These are phyloP conservation scores for Lachnellula arida DNA, from an alignment of 2,329 filamentous ascomycete species.

Conservation along the genomic window DNA sequence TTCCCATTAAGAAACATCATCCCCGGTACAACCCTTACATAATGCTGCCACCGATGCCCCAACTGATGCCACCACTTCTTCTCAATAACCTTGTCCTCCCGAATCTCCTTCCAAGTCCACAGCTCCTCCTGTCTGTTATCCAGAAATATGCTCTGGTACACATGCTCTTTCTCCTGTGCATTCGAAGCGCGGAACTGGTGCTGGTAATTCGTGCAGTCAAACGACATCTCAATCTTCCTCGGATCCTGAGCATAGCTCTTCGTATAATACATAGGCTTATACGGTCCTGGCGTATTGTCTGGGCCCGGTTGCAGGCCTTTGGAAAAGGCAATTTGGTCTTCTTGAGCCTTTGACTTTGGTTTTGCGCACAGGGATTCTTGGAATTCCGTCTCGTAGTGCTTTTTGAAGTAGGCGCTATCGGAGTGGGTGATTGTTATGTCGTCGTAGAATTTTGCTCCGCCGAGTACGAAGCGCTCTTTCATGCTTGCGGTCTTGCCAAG, in stretches of 20 bases:
- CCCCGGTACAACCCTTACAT: constrained; percentile 57
- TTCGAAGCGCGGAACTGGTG: constrained; percentile 54
- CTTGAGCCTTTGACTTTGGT: constrained; percentile 38
- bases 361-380: constrained; percentile 46
- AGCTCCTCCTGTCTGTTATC: constrained; percentile 52
- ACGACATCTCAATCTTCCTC: constrained; percentile 63
- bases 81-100: constrained; percentile 54
- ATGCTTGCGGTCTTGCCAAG: constrained; percentile 53
- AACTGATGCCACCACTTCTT: constrained; percentile 66
- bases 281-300: constrained; percentile 48
- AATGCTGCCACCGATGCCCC: constrained; percentile 54
- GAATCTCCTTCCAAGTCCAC: constrained; percentile 57
- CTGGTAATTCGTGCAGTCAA: constrained; percentile 73
- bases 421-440: constrained; percentile 68
- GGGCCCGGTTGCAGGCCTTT: constrained; percentile 44
- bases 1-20: constrained; percentile 69
- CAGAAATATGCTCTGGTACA: constrained; percentile 67
- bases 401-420: constrained; percentile 60
- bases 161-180: constrained; percentile 45
- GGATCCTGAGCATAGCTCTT: constrained; percentile 53
- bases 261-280: constrained; percentile 62
- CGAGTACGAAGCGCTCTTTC: constrained; percentile 62
- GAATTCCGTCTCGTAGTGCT: constrained; percentile 62
- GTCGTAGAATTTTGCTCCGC: constrained; percentile 65
- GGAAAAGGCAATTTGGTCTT: constrained; percentile 38